Conservation (phyloP, 192 early-diverging fungal species). For the Gryganskiella cystojenkinii region DNA sequence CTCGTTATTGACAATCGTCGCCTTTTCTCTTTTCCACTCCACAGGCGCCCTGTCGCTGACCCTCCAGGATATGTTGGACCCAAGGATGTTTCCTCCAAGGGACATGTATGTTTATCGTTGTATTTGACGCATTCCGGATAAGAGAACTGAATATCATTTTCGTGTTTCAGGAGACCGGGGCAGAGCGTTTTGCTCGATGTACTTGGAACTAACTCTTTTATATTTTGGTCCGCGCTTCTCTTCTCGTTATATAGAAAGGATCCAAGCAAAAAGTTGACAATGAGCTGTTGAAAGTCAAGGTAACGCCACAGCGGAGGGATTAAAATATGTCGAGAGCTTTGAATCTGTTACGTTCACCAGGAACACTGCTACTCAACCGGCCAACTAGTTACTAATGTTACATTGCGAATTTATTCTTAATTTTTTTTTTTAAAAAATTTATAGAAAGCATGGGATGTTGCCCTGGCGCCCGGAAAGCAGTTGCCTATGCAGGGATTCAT, state of each 20-base stretch:
- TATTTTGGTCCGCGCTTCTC: no score
- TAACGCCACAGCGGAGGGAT: background rate
- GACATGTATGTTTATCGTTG: slow-evolving; percentile 11
- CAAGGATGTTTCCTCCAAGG: slow-evolving; percentile 36
- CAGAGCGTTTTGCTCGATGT: no score
- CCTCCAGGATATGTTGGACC: slow-evolving; percentile 44
- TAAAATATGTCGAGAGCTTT: no score
- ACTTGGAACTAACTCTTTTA: no score
- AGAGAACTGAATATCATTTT: background rate
- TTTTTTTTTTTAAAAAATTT: no score
- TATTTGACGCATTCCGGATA: background rate
- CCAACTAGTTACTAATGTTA: no score
- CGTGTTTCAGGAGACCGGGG: background rate
- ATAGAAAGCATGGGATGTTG: slow-evolving; percentile 98
- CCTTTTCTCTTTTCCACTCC: background rate
- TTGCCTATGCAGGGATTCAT: slow-evolving; percentile 99
- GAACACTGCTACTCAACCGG: background rate
- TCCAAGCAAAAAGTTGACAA: slow-evolving; percentile 18
- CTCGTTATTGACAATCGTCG: background rate
- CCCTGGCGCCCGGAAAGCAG: slow-evolving; percentile 87
- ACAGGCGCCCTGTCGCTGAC: slow-evolving; percentile 24
- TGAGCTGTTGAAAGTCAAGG: slow-evolving; percentile 50
- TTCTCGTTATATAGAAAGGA: slow-evolving; percentile 18
- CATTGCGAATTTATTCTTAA: no score
- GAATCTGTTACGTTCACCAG: background rate